These are phyloP conservation scores for Penicillium silybi DNA, from an alignment of 495 filamentous ascomycete genomes.

Conservation along the genomic window DNA sequence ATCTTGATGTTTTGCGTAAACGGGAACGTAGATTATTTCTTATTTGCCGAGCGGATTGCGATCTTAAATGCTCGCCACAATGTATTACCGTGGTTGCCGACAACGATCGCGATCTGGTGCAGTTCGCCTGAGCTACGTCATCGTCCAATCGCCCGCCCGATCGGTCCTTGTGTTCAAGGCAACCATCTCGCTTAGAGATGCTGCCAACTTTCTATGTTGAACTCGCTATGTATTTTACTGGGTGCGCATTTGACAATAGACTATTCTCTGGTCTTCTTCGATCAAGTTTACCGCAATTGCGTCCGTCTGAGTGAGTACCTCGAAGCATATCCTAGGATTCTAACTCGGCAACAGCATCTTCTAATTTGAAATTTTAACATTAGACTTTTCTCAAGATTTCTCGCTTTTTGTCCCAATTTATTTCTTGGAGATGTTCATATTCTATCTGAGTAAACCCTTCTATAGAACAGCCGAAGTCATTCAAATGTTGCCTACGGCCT, in stretches of 20 bases:
- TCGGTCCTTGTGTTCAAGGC: neutral
- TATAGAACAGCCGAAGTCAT: too few relatives aligned
- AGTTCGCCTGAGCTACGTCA: slow-evolving; percentile 13
- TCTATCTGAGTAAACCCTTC: too few relatives aligned
- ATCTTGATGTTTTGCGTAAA: slow-evolving; percentile 12
- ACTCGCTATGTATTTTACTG: neutral
- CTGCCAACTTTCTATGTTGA: neutral
- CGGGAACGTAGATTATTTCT: neutral
- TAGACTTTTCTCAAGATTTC: too few relatives aligned
- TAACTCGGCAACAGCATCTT: too few relatives aligned
- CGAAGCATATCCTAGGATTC: too few relatives aligned
- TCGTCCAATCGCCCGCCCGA: slow-evolving; percentile 2
- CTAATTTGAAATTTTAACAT: too few relatives aligned
- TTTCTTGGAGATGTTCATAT: too few relatives aligned
- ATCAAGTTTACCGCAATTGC: too few relatives aligned
- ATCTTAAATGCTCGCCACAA: neutral
- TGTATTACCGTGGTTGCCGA: neutral
- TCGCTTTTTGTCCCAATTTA: too few relatives aligned
- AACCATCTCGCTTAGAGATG: neutral
- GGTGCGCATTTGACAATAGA: too few relatives aligned
- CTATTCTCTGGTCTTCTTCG: too few relatives aligned
- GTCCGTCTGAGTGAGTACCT: too few relatives aligned
- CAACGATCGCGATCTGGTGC: slow-evolving; percentile 17
- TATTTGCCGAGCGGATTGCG: neutral
- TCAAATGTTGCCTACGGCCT: neutral